These are phyloP conservation scores for Rubia tinctorum DNA, from an alignment of 305 asterid species.

Conservation along the genomic window DNA sequence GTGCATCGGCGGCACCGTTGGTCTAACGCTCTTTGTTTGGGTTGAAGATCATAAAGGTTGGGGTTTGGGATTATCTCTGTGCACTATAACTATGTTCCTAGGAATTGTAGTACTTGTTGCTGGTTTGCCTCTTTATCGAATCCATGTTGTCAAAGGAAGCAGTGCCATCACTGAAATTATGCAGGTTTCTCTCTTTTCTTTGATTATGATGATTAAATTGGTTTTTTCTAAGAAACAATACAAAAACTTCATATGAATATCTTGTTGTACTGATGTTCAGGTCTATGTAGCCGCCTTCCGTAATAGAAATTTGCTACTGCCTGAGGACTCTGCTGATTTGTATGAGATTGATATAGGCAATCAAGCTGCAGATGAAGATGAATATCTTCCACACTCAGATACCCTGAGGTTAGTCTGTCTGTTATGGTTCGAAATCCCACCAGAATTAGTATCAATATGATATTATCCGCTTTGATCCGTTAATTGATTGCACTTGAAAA, in stretches of 20 bases:
- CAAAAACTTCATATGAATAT: background rate
- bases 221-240: background rate
- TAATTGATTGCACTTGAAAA: too few relatives aligned
- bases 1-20: slow-evolving; percentile 56
- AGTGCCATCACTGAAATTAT: slow-evolving; percentile 52
- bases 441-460: too few relatives aligned
- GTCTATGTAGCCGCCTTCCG: slow-evolving; percentile 59
- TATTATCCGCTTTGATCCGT: too few relatives aligned
- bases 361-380: slow-evolving; percentile 38
- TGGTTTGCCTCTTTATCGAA: slow-evolving; percentile 54
- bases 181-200: slow-evolving; percentile 34
- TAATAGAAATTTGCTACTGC: slow-evolving; percentile 56
- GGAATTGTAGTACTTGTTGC: slow-evolving; percentile 34
- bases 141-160: slow-evolving; percentile 53
- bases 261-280: slow-evolving; percentile 22
- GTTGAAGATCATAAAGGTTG: slow-evolving; percentile 70
- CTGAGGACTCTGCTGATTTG: slow-evolving; percentile 39
- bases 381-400: slow-evolving; percentile 52
- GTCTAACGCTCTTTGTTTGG: slow-evolving; percentile 69
- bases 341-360: slow-evolving; percentile 44
- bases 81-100: slow-evolving; percentile 48
- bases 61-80: slow-evolving; percentile 55
- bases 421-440: too few relatives aligned
- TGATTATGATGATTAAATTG: background rate
- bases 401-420: slow-evolving; percentile 36